A percentile compares a stretch with the other conserved stretches of the same genome.
Conservation (phyloP, 805 yeast genomes). For the Sungouiella thailandica region DNA sequence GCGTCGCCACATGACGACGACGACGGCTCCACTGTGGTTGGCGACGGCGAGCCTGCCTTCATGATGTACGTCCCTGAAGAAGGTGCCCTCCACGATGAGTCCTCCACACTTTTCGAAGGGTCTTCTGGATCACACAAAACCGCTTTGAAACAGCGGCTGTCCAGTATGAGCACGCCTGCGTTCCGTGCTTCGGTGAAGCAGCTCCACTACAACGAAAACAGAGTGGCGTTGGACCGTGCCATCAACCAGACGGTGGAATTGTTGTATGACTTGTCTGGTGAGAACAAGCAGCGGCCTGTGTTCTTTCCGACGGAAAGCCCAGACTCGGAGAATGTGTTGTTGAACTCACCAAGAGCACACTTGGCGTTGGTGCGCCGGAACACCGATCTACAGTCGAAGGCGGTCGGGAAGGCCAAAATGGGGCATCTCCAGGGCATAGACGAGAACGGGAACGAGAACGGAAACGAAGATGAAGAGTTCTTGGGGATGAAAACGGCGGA, state of each 20-base stretch:
- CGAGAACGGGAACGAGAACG: constrained; percentile 5
- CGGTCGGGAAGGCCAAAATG: constrained; percentile 15
- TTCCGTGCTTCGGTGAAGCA: constrained; percentile 61
- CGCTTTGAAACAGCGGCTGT: constrained; percentile 6
- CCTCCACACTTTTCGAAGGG: constrained; percentile 28
- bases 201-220: constrained; percentile 69
- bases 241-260: constrained; percentile 50
- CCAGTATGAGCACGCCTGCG: constrained; percentile 19
- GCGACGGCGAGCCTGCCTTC: constrained; percentile 10
- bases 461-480: constrained; percentile 14
- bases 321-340: constrained; percentile 27
- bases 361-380: constrained; percentile 48
- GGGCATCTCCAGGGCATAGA: constrained; percentile 1
- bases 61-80: constrained; percentile 31
- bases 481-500: constrained; percentile 22
- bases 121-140: constrained; percentile 18
- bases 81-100: constrained; percentile 23
- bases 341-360: constrained; percentile 49
- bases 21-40: constrained; percentile 7
- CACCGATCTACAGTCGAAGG: constrained; percentile 11
- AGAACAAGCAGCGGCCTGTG: constrained; percentile 58
- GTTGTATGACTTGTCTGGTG: constrained; percentile 46
- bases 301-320: constrained; percentile 50
- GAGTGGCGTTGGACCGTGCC: constrained; percentile 57
- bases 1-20: constrained; percentile 5